Evolutionary conservation across 1,139 yeast species (phyloP), one percentile per base, ranked within the genome.

Genomic region (Eremothecium sinecaudum): DNA sequence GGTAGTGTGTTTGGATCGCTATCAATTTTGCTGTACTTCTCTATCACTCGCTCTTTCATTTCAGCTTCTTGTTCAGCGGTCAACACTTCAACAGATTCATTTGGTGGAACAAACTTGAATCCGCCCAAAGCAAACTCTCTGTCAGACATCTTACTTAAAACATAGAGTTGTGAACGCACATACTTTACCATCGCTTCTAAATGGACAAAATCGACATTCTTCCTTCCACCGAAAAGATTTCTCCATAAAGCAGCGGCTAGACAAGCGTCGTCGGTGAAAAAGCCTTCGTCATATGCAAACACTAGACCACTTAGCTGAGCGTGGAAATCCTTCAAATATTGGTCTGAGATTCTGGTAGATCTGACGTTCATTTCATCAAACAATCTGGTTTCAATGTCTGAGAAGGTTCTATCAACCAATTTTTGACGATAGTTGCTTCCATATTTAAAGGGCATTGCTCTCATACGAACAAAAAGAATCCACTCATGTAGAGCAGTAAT

Each of bases 351-450:
- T 49, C 93, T 69, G 41, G 82, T 83, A n/a, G 93, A 79, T 42
- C 69, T 68, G 37, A 92, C 86, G 36, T 79, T 77, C 71, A 90
- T 75, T 53, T 87, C 97, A 45, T 79, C 82, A 34, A 80, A 72
- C 62, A 92, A 68, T 53, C 94, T 74, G 52, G 74, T 65, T 56
- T 90, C 97, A 63, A 90, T 80, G 56, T 90, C 98, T 42, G 75
- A 74, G 62, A 90, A 92, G 32, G 84, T 74, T 47, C 94, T 71
- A 58, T 92, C 95, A 28, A 87, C 81, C 33, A 92, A 63, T 57
- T 86, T 86, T 58, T 87, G 95, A 59, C 90, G 96, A 61, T 87
- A 90, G 55, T 80, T 80, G 46, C 74, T 74, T 26, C 96, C 92
- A 54, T 83, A 78, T 52, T 82, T 79, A 56, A 79, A 79, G 0